phyloP scores from a whole-genome alignment of 225 moss, liverwort and hornwort genomes.

The Anthoceros angustus region DNA sequence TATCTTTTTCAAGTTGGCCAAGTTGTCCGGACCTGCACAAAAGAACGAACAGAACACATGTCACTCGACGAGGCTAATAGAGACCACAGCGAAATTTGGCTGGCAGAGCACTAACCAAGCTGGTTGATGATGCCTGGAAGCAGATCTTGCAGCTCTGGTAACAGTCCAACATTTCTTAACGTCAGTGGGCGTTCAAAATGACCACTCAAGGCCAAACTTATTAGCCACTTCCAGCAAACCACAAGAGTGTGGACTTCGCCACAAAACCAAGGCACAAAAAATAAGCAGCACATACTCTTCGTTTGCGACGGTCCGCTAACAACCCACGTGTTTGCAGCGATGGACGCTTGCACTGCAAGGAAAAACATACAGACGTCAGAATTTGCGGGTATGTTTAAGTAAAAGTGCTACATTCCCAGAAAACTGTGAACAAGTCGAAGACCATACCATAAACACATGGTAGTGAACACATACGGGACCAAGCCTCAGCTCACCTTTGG shows the following conservation, averaged over 20 bases:
- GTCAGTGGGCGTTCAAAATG: background rate
- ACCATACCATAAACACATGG: too few relatives aligned
- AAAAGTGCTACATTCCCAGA: too few relatives aligned
- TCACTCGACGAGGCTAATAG: background rate
- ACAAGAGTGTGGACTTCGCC: background rate
- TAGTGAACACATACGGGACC: background rate
- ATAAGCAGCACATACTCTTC: slow-evolving; percentile 20
- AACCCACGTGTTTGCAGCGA: slow-evolving; percentile 47
- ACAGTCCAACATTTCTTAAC: background rate
- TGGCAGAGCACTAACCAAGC: slow-evolving; percentile 20
- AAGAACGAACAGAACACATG: background rate
- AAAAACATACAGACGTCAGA: background rate
- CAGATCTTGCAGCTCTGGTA: slow-evolving; percentile 37
- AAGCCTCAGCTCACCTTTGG: slow-evolving; percentile 19
- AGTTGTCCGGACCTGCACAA: slow-evolving; percentile 32
- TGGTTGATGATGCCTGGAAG: slow-evolving; percentile 47
- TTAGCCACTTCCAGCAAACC: background rate
- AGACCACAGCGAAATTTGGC: background rate
- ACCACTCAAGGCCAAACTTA: background rate
- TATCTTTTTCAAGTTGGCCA: slow-evolving; percentile 42
- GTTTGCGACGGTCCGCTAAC: slow-evolving; percentile 43
- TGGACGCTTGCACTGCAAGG: slow-evolving; percentile 42
- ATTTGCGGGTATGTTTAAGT: too few relatives aligned
- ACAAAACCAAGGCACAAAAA: background rate
- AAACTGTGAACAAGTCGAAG: too few relatives aligned